phyloP scores from a whole-genome alignment of 345 rosid species.

The Cardamine resedifolia region DNA sequence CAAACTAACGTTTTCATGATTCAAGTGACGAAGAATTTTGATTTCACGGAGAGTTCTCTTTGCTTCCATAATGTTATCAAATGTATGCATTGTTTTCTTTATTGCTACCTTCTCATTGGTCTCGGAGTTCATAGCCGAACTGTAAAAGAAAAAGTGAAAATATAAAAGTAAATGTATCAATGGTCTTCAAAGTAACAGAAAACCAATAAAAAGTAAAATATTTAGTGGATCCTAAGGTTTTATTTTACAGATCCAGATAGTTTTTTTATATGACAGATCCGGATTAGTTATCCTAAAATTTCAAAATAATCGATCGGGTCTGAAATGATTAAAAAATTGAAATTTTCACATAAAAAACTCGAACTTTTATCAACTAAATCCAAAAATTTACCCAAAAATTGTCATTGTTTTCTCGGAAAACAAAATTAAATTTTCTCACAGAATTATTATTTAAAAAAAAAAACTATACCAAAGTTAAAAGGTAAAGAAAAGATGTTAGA shows the following conservation, averaged over 20 bases:
- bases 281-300: too few relatives aligned
- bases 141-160: constrained; percentile 24
- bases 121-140: constrained; percentile 76
- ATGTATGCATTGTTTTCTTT: constrained; percentile 84
- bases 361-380: neutral
- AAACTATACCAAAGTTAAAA: neutral
- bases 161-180: neutral
- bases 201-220: too few relatives aligned
- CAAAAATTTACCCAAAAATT: neutral
- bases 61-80: constrained; percentile 75
- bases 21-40: constrained; percentile 94
- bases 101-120: constrained; percentile 77
- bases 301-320: too few relatives aligned
- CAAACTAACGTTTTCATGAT: constrained; percentile 87
- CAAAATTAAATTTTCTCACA: neutral
- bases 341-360: neutral
- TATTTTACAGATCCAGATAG: too few relatives aligned
- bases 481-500: neutral
- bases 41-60: constrained; percentile 97
- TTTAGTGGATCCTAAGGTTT: too few relatives aligned
- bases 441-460: neutral
- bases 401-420: neutral
- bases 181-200: neutral
- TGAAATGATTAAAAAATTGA: too few relatives aligned
- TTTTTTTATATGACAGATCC: too few relatives aligned